Evolutionary conservation across 257 asterid genomes (phyloP).

Genomic region (Salvia rosmarinus): DNA sequence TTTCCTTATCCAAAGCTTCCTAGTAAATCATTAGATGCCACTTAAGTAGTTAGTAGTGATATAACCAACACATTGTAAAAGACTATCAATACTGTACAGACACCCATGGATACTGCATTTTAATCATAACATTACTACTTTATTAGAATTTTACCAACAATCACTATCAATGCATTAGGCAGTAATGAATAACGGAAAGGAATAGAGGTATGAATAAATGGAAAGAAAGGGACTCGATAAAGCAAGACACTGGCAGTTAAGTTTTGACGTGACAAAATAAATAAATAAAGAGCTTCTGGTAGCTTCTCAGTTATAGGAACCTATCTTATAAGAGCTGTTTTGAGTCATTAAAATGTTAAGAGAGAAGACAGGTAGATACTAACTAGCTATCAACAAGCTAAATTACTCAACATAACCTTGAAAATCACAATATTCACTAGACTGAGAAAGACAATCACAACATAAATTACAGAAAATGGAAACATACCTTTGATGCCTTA

Average conservation of each 20-base stretch:
- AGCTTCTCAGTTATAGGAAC: not conserved
- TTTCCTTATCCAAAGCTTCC: slow-evolving; percentile 58
- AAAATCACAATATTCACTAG: not conserved
- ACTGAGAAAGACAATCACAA: slow-evolving; percentile 8
- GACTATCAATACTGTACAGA: not conserved
- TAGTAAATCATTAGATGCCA: slow-evolving; percentile 38
- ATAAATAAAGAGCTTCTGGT: not conserved
- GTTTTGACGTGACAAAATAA: not conserved
- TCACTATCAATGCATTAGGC: not conserved
- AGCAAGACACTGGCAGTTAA: not conserved
- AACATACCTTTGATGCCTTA: slow-evolving; percentile 71
- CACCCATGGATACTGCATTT: not conserved
- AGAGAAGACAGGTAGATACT: not conserved
- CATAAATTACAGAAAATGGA: slow-evolving; percentile 6
- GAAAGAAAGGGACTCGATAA: not conserved
- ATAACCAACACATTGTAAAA: slow-evolving; percentile 16
- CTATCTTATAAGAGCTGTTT: slow-evolving; percentile 1
- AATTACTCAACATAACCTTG: not conserved
- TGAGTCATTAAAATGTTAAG: not conserved
- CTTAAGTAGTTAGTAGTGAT: slow-evolving; percentile 11
- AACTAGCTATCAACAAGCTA: slow-evolving; percentile 6
- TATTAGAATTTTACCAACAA: not conserved
- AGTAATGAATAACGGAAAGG: not conserved
- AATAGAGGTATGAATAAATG: not conserved
- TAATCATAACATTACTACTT: not conserved